Conservation (phyloP, 1,139 yeast species). For the Geotrichum restrictum region DNA sequence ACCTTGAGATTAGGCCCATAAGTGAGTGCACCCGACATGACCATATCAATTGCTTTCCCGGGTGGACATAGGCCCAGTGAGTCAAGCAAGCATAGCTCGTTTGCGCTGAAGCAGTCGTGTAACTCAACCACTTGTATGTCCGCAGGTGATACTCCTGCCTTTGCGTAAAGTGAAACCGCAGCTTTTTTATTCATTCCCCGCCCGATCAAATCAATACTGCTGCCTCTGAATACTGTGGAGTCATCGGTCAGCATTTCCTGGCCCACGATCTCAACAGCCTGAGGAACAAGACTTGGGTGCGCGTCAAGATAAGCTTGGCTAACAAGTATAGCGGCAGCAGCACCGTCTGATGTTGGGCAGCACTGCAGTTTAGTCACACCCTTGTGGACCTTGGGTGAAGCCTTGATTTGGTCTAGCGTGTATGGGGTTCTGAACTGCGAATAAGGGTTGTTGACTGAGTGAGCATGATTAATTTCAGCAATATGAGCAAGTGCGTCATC, state of each 20-base stretch:
- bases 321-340: slow-evolving; percentile 75
- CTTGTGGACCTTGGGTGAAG: slow-evolving; percentile 31
- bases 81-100: slow-evolving; percentile 33
- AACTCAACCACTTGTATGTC: slow-evolving; percentile 35
- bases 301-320: slow-evolving; percentile 66
- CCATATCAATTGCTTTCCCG: slow-evolving; percentile 32
- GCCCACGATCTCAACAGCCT: slow-evolving; percentile 34
- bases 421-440: slow-evolving; percentile 33
- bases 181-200: slow-evolving; percentile 32
- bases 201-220: slow-evolving; percentile 32
- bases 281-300: slow-evolving; percentile 31
- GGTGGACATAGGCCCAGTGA: slow-evolving; percentile 32
- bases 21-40: slow-evolving; percentile 32
- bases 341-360: slow-evolving; percentile 58
- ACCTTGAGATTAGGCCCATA: slow-evolving; percentile 30
- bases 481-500: slow-evolving; percentile 31
- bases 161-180: slow-evolving; percentile 24
- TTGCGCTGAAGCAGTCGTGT: slow-evolving; percentile 36
- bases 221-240: slow-evolving; percentile 27
- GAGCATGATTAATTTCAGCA: slow-evolving; percentile 33
- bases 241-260: slow-evolving; percentile 32
- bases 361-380: slow-evolving; percentile 33
- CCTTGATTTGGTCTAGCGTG: slow-evolving; percentile 32
- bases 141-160: slow-evolving; percentile 28
- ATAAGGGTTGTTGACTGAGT: slow-evolving; percentile 36